A percentile compares a stretch with the other conserved stretches of the same genome.
Evolutionary conservation across 1,139 yeast genomes (phyloP).

Genomic region (Sugiyamaella sp.): DNA sequence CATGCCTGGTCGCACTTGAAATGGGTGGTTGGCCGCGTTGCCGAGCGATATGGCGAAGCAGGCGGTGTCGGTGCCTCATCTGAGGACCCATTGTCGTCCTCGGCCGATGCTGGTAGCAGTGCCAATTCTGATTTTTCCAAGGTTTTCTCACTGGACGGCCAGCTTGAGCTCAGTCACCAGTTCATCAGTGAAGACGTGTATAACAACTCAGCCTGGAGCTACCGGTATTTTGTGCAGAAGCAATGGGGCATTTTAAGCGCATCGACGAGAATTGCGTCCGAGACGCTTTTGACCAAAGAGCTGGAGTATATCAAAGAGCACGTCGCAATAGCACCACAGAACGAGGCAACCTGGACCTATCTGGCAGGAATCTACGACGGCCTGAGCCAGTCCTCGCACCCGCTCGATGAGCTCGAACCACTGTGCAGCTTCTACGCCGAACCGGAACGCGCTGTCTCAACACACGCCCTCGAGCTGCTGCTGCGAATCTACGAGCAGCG

Average conservation of each 20-base stretch:
- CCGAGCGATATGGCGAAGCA: constrained; percentile 7
- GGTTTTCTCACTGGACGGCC: constrained; percentile 42
- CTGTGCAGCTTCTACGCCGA: constrained; percentile 50
- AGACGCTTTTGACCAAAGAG: constrained; percentile 44
- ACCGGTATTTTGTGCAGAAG: constrained; percentile 61
- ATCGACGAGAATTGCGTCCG: constrained; percentile 18
- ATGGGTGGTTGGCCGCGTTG: constrained; percentile 50
- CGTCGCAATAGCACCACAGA: constrained; percentile 70
- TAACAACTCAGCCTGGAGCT: constrained; percentile 95
- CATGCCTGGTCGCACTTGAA: constrained; percentile 94
- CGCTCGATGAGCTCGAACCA: constrained; percentile 44
- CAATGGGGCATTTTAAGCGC: constrained; percentile 14
- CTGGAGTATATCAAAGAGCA: constrained; percentile 50
- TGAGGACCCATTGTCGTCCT: too few species aligned
- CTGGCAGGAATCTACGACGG: constrained; percentile 60
- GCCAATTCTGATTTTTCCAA: constrained; percentile 41
- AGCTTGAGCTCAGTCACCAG: constrained; percentile 55
- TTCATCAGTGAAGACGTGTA: constrained; percentile 65
- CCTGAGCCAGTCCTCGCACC: constrained; percentile 38
- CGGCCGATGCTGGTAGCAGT: too few species aligned
- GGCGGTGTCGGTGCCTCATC: not conserved
- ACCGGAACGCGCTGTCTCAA: constrained; percentile 49
- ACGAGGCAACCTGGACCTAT: constrained; percentile 89
- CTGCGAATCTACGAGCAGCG: constrained; percentile 51
- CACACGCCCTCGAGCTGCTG: constrained; percentile 68